These are phyloP conservation scores for Fusarium euwallaceae DNA, from an alignment of 2,329 filamentous ascomycete genomes.

Conservation along the genomic window DNA sequence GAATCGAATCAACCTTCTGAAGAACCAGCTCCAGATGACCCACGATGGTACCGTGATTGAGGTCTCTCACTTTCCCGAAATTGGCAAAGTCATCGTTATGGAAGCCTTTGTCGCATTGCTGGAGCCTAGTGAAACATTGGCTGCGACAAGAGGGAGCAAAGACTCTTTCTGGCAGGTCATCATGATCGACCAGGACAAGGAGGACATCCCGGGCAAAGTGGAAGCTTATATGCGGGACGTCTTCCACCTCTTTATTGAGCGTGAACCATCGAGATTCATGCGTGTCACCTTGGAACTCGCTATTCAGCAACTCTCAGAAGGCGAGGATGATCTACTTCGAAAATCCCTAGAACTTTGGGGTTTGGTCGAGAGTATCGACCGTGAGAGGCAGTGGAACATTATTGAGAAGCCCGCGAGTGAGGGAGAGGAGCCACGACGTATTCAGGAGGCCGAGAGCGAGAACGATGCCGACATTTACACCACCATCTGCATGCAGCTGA, in stretches of 20 bases:
- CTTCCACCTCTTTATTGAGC: conserved; percentile 68
- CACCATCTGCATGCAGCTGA: conserved; percentile 74
- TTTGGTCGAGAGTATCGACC: conserved; percentile 74
- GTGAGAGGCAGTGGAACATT: conserved; percentile 73
- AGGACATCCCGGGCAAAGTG: conserved; percentile 70
- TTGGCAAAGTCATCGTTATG: conserved; percentile 59
- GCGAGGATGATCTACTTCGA: conserved; percentile 67
- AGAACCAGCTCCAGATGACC: conserved; percentile 62
- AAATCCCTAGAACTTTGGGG: conserved; percentile 75
- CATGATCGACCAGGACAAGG: conserved; percentile 72
- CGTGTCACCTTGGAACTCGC: conserved; percentile 69
- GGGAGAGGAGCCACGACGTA: conserved; percentile 58
- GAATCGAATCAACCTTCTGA: conserved; percentile 68
- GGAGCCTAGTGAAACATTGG: conserved; percentile 54
- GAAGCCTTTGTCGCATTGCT: conserved; percentile 50
- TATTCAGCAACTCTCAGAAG: conserved; percentile 59
- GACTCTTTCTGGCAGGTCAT: conserved; percentile 56
- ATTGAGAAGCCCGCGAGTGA: conserved; percentile 60
- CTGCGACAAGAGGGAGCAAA: conserved; percentile 51
- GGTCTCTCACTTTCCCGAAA: conserved; percentile 70
- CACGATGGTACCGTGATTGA: conserved; percentile 66
- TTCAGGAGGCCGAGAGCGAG: conserved; percentile 63
- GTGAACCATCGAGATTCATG: conserved; percentile 72
- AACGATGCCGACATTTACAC: conserved; percentile 70
- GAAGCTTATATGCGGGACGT: conserved; percentile 72